Evolutionary conservation across 106 monocot genomes (phyloP), one percentile per base, ranked within the genome.

Genomic region (Alisma plantagoaquatica): DNA sequence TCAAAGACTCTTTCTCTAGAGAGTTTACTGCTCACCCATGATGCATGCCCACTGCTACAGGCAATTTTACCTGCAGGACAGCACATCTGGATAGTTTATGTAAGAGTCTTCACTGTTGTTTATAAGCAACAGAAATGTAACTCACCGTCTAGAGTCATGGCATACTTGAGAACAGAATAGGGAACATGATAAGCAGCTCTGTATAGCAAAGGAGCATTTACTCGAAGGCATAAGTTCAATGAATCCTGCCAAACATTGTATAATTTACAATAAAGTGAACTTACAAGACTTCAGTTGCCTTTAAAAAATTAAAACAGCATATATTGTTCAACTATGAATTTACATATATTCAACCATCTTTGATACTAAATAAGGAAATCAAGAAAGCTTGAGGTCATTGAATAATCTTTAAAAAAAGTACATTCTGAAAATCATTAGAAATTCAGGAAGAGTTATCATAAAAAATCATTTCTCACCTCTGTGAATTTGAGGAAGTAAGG

Each of bases 21-120:
- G 25, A 72, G 15, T 33, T 67, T 79, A 75, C 90, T 79, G 56
- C 98, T 99, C 35, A 99, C 70, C 98, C 98, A 99, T 30, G 98
- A 90, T 53, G 98, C 98, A 79, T 99, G 85, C 56, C 98, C 98
- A 82, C 72, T 99, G 16, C 76, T 90, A 48, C 90, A 74, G 15
- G 90, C 98, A 79, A 99, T 99, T 75, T 99, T 99, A 52, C 98
- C 98, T 99, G 57, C 18, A 6, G n/a, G n/a, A n/a, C n/a, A n/a
- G n/a, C n/a, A n/a, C n/a, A n/a, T n/a, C n/a, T n/a, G n/a, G 35
- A 38, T 38, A 38, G 35, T 38, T n/a, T 7, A 38, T 6, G 14
- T 31, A 73, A 49, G 24, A 27, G 0, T 30, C 23, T 32, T 46
- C 4, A 51, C 16, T 11, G 27, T 5, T 38, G 14, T 7, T 38